Evolutionary conservation across 73 alveolate species (phyloP).

Genomic region (Paramecium bursaria): DNA sequence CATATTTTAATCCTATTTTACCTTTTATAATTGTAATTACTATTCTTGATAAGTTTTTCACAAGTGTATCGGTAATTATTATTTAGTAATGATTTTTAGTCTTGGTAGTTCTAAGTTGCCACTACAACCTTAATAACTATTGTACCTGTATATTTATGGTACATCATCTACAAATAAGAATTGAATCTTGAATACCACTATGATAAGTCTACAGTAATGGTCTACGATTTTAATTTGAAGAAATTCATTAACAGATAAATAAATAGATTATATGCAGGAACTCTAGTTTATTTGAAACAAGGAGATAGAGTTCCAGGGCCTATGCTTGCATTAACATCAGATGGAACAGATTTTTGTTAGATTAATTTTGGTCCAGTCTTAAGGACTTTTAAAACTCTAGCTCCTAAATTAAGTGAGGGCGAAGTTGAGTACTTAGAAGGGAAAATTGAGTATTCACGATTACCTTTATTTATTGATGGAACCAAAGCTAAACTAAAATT

Average conservation of each 20-base stretch:
- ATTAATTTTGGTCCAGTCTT: constrained; percentile 23
- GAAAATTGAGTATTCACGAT: constrained; percentile 17
- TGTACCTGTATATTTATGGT: constrained; percentile 26
- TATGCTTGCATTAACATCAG: constrained; percentile 6
- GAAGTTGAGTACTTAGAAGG: constrained; percentile 36
- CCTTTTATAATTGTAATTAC: constrained; percentile 49
- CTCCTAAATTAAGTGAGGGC: constrained; percentile 35
- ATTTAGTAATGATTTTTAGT: neutral
- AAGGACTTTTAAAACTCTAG: neutral
- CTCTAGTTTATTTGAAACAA: neutral
- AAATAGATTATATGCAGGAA: constrained; percentile 40
- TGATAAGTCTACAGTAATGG: constrained; percentile 4
- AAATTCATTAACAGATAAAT: neutral
- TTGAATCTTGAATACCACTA: constrained; percentile 5
- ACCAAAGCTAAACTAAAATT: constrained; percentile 54
- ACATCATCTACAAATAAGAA: constrained; percentile 26
- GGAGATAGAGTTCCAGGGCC: constrained; percentile 58
- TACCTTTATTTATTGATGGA: constrained; percentile 37
- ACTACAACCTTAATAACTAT: neutral
- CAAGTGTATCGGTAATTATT: constrained; percentile 17
- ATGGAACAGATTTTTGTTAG: constrained; percentile 10
- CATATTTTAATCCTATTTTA: constrained; percentile 30
- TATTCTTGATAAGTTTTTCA: constrained; percentile 12
- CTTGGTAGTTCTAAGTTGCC: constrained; percentile 13
- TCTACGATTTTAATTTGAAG: constrained; percentile 26